Base-by-base conservation (phyloP, 345 rosid species). In the Ceriops decandra region DNA sequence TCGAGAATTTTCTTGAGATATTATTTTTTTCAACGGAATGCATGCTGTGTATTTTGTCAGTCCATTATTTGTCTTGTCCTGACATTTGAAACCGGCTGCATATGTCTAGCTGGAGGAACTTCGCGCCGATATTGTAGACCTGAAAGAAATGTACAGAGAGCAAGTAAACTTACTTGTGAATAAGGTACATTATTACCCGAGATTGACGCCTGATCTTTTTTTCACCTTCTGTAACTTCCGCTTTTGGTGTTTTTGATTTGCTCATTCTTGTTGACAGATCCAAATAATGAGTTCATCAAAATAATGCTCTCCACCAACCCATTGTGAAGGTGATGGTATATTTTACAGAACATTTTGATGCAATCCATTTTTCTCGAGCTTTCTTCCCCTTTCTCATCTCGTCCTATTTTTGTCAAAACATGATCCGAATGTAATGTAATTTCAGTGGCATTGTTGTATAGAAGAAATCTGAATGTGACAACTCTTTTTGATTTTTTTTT, bases 91-190 rank as follows among this genome's bases (percentile, higher is more conserved):
- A 64, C 9, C 61, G 54, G 6, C 67, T 78, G 70, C 68, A 7
- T 52, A 16, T 82, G 69, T 79, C 16, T 77, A 95, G 98, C 78
- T 95, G 96, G 99, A 95, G 85, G 99, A 95, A 82, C 98, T 95
- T 46, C 88, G 97, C 15, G 91, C 89, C 9, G 99, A 95, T 83
- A 88, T 95, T 74, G 83, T 86, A 54, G 99, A 95, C 84, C 79
- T 95, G 88, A 95, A 95, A 84, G 99, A 95, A 81, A 95, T 95
- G 99, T 95, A 95, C 78, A 90, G 95, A 83, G 99, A 95, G 86
- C 99, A 95, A 88, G 98, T 92, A 64, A 89, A 87, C 88, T 69
- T 95, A 83, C 97, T 95, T 64, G 99, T 95, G 74, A 90, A 95
- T 80, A 87, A 92, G 99, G 99, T 95, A 77, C 60, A 68, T 47